These are phyloP conservation scores for Talaromyces thailandensis DNA, from an alignment of 495 filamentous ascomycete species.

Conservation along the genomic window DNA sequence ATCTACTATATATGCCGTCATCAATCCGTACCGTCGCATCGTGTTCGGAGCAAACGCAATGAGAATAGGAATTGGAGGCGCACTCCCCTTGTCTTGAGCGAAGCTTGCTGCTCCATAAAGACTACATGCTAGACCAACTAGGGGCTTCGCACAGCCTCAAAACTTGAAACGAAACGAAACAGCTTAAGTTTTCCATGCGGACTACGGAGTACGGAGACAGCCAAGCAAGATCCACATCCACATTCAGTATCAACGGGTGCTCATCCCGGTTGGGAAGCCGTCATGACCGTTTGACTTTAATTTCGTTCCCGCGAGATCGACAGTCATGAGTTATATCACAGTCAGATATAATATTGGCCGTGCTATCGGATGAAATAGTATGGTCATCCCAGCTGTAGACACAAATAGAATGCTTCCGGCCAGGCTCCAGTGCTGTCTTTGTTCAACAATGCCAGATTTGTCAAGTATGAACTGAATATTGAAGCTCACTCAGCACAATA, in stretches of 20 bases:
- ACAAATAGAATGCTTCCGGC: not conserved
- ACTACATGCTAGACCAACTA: not conserved
- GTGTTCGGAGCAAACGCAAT: not conserved
- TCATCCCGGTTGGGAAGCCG: not conserved
- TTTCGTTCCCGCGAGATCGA: not conserved
- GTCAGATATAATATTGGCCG: not conserved
- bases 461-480: not conserved
- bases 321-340: not conserved
- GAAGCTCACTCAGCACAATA: not conserved
- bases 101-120: not conserved
- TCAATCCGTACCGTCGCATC: not conserved
- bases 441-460: not conserved
- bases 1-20: too few relatives aligned
- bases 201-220: too few relatives aligned
- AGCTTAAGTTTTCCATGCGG: too few relatives aligned
- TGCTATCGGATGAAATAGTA: not conserved
- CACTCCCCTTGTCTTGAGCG: not conserved
- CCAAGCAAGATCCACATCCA: not conserved
- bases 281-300: not conserved
- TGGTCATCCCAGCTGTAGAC: too few relatives aligned
- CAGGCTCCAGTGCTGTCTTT: not conserved
- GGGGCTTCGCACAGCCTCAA: not conserved
- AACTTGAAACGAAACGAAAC: conserved; percentile 1
- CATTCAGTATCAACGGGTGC: not conserved
- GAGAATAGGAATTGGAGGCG: not conserved